Evolutionary conservation across 2,329 filamentous ascomycete genomes (phyloP).

Genomic region (Cordyceps javanica): DNA sequence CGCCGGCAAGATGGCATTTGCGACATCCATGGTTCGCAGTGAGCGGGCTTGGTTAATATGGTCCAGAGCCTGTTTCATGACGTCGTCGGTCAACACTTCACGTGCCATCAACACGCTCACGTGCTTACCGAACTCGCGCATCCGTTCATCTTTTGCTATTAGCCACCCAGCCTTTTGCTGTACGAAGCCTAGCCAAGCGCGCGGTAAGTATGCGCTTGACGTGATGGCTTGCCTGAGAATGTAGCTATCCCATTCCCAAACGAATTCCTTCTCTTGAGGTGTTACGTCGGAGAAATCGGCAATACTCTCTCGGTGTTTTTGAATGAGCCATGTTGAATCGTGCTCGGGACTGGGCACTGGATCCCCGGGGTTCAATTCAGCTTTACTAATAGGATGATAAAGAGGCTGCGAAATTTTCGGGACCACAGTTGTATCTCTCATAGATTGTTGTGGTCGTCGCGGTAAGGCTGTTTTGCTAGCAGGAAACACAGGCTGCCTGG

Average conservation of each 20-base stretch:
- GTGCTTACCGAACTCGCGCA: conserved; percentile 51
- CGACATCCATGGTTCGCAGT: conserved; percentile 19
- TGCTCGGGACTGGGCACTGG: conserved; percentile 37
- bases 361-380: conserved; percentile 41
- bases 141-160: conserved; percentile 38
- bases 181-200: conserved; percentile 46
- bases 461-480: not conserved
- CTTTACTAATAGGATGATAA: conserved; percentile 53
- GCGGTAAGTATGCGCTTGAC: conserved; percentile 45
- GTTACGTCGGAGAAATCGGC: conserved; percentile 52
- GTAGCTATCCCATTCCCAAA: conserved; percentile 52
- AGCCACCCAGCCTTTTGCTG: conserved; percentile 47
- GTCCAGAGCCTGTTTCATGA: conserved; percentile 35
- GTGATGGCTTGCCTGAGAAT: conserved; percentile 45
- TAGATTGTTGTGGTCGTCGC: conserved; percentile 13
- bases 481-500: not conserved
- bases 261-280: conserved; percentile 49
- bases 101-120: conserved; percentile 44
- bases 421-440: conserved; percentile 33
- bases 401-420: conserved; percentile 46
- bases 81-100: conserved; percentile 39
- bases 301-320: conserved; percentile 53
- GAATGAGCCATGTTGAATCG: conserved; percentile 49
- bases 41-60: conserved; percentile 35
- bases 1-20: not conserved